Base-by-base conservation (phyloP, 2,329 filamentous ascomycete genomes). In the Didymellaceae sp. region DNA sequence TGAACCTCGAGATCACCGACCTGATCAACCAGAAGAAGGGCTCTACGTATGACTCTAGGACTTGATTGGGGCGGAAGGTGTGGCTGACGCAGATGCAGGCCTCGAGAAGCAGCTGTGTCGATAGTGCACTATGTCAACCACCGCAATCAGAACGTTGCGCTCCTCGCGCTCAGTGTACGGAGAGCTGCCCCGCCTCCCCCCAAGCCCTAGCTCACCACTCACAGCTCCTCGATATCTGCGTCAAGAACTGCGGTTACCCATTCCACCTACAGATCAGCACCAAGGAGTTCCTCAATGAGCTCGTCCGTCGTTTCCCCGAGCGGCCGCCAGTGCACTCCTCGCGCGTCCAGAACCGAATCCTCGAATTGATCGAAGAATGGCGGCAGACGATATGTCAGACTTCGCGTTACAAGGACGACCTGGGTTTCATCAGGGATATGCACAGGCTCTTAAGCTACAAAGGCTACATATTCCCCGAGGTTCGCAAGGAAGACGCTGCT, bases 171-270 rank as follows among this genome's bases (percentile, higher is more conserved):
- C 68, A 87, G 81, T 66, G 82, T 85, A 79, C 57, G 80, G 73
- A 43, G 39, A 47, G 39, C 46, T 46, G 44, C 55, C 59, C 55
- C 42, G 41, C 57, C 40, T 38, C 31, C 30, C 17, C 18, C 46
- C 26, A 17, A n/a, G n/a, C 41, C 10, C 32, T 53, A 43, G 55
- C 65, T 73, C 45, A 73, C 70, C 43, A 38, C 34, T 2, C 22
- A 50, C 66, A 87, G 78, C 85, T 99, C 61, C 89, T 99, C 71
- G 94, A 99, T 74, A 97, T 97, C 58, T 97, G 94, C 75, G 94
- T 97, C 75, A 99, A 99, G 81, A 99, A 99, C 78, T 99, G 94
- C 82, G 94, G 94, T 65, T 99, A 99, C 73, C 92, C 94, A 1
- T 99, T 99, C 75, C 94, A 99, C 71, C 86, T 99, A 51, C 94